These are phyloP conservation scores for Ilyonectria destructans DNA, from an alignment of 2,329 filamentous ascomycete genomes.

Conservation along the genomic window DNA sequence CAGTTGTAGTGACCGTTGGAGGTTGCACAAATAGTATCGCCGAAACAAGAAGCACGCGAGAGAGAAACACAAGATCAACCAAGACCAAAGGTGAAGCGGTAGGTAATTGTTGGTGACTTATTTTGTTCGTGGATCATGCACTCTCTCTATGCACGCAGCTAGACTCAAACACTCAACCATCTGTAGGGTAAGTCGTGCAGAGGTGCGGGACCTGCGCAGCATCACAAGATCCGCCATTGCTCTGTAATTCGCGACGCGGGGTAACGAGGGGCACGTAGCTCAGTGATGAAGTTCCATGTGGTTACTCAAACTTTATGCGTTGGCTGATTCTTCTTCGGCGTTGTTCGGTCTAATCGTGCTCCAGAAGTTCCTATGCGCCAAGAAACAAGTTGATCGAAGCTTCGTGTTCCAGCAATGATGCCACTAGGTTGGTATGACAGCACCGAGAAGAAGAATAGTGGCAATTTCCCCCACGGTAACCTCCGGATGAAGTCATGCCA, in stretches of 20 bases:
- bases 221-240: neutral
- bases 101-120: neutral
- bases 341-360: neutral
- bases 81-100: neutral
- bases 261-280: neutral
- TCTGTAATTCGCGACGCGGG: neutral
- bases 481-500: neutral
- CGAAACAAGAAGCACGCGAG: neutral
- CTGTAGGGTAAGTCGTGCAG: neutral
- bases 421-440: neutral
- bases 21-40: neutral
- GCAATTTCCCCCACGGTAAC: neutral
- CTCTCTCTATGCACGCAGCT: too few species aligned
- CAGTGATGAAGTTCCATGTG: neutral
- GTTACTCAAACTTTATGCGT: constrained; percentile 7
- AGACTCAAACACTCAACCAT: neutral
- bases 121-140: neutral
- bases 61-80: neutral
- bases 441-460: neutral
- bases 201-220: neutral
- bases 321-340: neutral
- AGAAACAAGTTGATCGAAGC: too few species aligned
- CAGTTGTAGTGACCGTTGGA: neutral
- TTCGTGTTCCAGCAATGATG: neutral
- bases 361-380: neutral